A percentile compares a stretch with the other conserved stretches of the same genome.
These are phyloP conservation scores for Thelonectria olida DNA, from an alignment of 2,329 filamentous ascomycete species.

Conservation along the genomic window DNA sequence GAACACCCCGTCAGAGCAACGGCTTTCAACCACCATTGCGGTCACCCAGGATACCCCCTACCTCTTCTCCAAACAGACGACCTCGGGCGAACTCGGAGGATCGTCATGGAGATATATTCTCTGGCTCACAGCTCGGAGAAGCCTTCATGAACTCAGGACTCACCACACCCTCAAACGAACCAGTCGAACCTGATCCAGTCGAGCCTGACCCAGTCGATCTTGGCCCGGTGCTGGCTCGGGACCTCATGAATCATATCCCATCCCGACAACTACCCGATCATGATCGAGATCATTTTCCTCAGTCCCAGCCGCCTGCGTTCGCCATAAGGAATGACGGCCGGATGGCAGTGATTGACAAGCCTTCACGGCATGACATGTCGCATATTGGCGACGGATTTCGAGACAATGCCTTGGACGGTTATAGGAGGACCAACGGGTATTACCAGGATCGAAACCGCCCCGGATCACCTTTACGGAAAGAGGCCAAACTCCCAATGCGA, in stretches of 20 bases:
- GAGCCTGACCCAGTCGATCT: slow-evolving; percentile 34
- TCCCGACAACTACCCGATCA: slow-evolving; percentile 19
- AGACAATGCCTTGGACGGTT: slow-evolving; percentile 29
- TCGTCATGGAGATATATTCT: slow-evolving; percentile 43
- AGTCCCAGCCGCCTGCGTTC: slow-evolving; percentile 37
- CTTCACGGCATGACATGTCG: slow-evolving; percentile 35
- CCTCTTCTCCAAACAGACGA: slow-evolving; percentile 33
- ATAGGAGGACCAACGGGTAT: slow-evolving; percentile 27
- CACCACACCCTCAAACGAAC: slow-evolving; percentile 48
- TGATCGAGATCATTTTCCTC: slow-evolving; percentile 24
- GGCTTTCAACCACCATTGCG: slow-evolving; percentile 37
- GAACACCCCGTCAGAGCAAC: slow-evolving; percentile 39
- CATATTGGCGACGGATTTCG: slow-evolving; percentile 48
- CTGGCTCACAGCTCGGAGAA: slow-evolving; percentile 50
- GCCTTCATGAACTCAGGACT: slow-evolving; percentile 51
- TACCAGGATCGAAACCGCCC: slow-evolving; percentile 32
- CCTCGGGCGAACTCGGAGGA: slow-evolving; percentile 24
- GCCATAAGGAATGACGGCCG: slow-evolving; percentile 49
- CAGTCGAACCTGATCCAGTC: slow-evolving; percentile 32
- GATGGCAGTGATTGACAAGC: slow-evolving; percentile 46
- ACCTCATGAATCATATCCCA: slow-evolving; percentile 36
- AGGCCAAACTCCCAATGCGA: slow-evolving; percentile 51
- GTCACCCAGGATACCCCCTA: slow-evolving; percentile 28
- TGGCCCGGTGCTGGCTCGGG: slow-evolving; percentile 34
- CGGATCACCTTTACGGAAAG: slow-evolving; percentile 36